Base-by-base conservation (phyloP, 257 asterid species). In the Capsicum baccatum region DNA sequence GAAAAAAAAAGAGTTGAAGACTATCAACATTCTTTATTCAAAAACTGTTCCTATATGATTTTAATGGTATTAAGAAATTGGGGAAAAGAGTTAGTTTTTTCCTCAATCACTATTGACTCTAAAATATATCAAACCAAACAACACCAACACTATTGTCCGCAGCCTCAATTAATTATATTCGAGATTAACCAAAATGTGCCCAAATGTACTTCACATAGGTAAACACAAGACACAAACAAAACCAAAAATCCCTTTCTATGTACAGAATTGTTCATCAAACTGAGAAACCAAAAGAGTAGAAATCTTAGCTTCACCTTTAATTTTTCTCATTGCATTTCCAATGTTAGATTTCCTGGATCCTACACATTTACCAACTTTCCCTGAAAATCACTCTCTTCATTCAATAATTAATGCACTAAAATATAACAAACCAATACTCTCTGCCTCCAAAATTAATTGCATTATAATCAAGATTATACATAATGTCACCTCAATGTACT, bases 261-360 rank as follows among this genome's bases (percentile, higher is more conserved):
- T 66, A 26, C 17, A 66, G 73, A 66, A 39, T 64, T 26, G 71
- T 66, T 66, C 73, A 66, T 66, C 48, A 9, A 66, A 66, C 73
- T 33, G 73, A 26, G 16, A 63, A 63, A 63, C 42, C 0, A 63
- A 26, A 63, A 11, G 16, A 63, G 42, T 0, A 63, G 11, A 63
- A 63, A 63, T 63, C 42, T 2, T 21, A 26, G 16, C 42, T 14
- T 16, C 70, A 4, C 17, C 56, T 52, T 13, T 52, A 13, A 52
- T 52, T 10, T 52, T 12, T 52, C 56, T 52, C 14, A 3, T 52
- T 52, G 56, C 56, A 52, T 52, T 64, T 26, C 6, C 35, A 47
- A 39, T 39, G 42, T 39, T 39, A 39, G 42, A 39, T 4, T 39
- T 39, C 42, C 42, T 39, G 42, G 5, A 4, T 39, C 42, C 42